phyloP scores from a whole-genome alignment of 2,329 filamentous ascomycete species.

The Verticillium nubilum region DNA sequence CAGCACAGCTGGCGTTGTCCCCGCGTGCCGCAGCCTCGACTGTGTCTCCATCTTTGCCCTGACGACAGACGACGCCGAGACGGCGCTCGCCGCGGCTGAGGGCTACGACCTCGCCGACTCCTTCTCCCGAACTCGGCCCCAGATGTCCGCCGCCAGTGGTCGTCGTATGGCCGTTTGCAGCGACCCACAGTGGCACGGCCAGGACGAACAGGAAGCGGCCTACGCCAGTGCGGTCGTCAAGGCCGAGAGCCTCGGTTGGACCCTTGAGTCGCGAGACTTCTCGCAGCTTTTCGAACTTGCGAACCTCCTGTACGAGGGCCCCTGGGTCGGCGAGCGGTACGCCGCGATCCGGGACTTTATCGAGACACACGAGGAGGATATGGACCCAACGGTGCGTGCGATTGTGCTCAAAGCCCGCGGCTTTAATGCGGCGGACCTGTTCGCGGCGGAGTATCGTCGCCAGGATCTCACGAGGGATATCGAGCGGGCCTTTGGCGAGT shows the following conservation, averaged over 20 bases:
- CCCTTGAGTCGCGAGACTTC: slow-evolving; percentile 39
- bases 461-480: slow-evolving; percentile 34
- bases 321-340: slow-evolving; percentile 52
- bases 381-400: slow-evolving; percentile 28
- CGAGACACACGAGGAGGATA: slow-evolving; percentile 19
- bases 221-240: slow-evolving; percentile 33
- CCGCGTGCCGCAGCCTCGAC: slow-evolving; percentile 52
- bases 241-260: slow-evolving; percentile 32
- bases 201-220: slow-evolving; percentile 31
- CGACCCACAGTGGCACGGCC: slow-evolving; percentile 29
- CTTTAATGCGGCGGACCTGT: slow-evolving; percentile 40
- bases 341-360: slow-evolving; percentile 44
- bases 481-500: slow-evolving; percentile 29
- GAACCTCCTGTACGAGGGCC: slow-evolving; percentile 49
- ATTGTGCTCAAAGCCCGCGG: slow-evolving; percentile 31
- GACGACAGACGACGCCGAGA: slow-evolving; percentile 42
- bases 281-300: slow-evolving; percentile 44
- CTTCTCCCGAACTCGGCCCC: slow-evolving; percentile 39
- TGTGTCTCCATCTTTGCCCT: slow-evolving; percentile 49
- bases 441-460: slow-evolving; percentile 30
- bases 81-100: slow-evolving; percentile 41
- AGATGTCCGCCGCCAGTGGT: slow-evolving; percentile 4
- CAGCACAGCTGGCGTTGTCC: slow-evolving; percentile 41
- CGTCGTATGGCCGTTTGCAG: slow-evolving; percentile 30
- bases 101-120: slow-evolving; percentile 42